A percentile compares a stretch with the other conserved stretches of the same genome.
Conservation (phyloP, 2,329 filamentous ascomycete genomes). For the Gnomoniopsis sp. region DNA sequence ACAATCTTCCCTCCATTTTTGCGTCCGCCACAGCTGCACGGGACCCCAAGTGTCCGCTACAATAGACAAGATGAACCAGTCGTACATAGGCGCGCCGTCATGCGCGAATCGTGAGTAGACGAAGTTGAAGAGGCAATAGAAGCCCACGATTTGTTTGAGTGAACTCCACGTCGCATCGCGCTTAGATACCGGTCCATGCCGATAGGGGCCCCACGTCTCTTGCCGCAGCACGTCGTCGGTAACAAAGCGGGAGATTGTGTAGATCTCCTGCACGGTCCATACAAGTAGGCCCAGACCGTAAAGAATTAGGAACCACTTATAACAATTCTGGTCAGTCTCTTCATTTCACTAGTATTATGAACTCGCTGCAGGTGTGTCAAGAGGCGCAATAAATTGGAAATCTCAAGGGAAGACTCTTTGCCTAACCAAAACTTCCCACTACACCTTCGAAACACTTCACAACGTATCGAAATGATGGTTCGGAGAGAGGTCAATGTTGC, state of each 20-base stretch:
- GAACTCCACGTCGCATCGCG: not conserved
- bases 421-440: too few relatives aligned
- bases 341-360: too few relatives aligned
- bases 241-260: not conserved
- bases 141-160: not conserved
- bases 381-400: too few relatives aligned
- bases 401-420: too few relatives aligned
- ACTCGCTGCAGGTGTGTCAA: too few relatives aligned
- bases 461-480: too few relatives aligned
- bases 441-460: too few relatives aligned
- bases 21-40: not conserved
- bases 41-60: not conserved
- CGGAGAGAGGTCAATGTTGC: too few relatives aligned
- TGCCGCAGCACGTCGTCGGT: not conserved
- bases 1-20: not conserved
- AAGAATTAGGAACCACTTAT: not conserved
- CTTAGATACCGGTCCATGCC: not conserved
- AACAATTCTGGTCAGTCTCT: too few relatives aligned
- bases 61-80: not conserved
- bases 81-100: not conserved
- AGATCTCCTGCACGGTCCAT: not conserved
- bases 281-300: not conserved
- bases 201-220: not conserved
- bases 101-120: not conserved
- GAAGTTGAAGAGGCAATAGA: not conserved